phyloP scores from a whole-genome alignment of 2,329 filamentous ascomycete species.

The Epichloe coenophiala region DNA sequence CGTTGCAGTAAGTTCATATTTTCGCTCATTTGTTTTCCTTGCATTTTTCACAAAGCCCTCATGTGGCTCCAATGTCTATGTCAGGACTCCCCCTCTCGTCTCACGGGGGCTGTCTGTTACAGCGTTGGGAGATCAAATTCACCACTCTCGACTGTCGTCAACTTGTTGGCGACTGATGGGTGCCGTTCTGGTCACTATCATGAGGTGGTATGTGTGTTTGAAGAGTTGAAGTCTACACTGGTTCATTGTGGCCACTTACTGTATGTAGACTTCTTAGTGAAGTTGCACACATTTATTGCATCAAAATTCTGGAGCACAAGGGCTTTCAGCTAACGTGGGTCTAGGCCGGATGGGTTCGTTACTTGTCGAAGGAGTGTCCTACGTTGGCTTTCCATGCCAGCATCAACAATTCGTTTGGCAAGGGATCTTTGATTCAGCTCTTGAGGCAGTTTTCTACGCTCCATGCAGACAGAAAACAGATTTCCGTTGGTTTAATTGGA shows the following conservation, averaged over 20 bases:
- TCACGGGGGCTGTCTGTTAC: slow-evolving; percentile 93
- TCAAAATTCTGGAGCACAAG: neutral
- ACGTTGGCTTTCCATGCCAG: slow-evolving; percentile 90
- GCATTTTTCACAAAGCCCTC: slow-evolving; percentile 11
- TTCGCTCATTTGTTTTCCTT: neutral
- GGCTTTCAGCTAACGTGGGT: slow-evolving; percentile 4
- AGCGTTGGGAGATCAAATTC: slow-evolving; percentile 85
- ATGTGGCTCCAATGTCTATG: slow-evolving; percentile 48
- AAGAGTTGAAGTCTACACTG: slow-evolving; percentile 90
- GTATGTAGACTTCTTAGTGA: slow-evolving; percentile 96
- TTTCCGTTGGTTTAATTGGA: slow-evolving; percentile 74
- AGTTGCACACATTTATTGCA: slow-evolving; percentile 59
- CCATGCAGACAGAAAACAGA: slow-evolving; percentile 84
- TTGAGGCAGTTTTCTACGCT: slow-evolving; percentile 85
- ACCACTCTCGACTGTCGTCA: slow-evolving; percentile 28
- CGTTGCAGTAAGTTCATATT: slow-evolving; percentile 69
- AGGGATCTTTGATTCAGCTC: slow-evolving; percentile 84
- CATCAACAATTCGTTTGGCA: slow-evolving; percentile 93
- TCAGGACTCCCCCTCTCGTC: slow-evolving; percentile 71
- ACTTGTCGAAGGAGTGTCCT: slow-evolving; percentile 79
- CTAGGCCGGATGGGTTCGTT: slow-evolving; percentile 85
- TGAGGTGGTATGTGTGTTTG: slow-evolving; percentile 70
- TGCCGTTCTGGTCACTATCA: slow-evolving; percentile 83
- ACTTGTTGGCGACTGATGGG: slow-evolving; percentile 46
- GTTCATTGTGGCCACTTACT: slow-evolving; percentile 41